These are phyloP conservation scores for Fusarium devonianum DNA, from an alignment of 2,329 filamentous ascomycete species.

Conservation along the genomic window DNA sequence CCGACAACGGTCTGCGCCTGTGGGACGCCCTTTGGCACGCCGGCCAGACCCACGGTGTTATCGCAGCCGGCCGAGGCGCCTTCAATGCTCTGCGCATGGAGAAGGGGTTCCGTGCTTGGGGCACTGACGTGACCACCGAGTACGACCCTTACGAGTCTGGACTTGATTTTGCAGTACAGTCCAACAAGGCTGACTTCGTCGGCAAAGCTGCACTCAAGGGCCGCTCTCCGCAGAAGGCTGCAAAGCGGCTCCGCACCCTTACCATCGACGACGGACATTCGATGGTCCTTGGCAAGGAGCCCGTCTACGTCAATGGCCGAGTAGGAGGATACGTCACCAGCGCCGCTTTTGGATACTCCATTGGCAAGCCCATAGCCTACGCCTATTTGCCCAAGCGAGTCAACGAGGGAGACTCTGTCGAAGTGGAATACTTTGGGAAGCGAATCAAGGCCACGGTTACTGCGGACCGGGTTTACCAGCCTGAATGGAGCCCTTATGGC, in stretches of 20 bases:
- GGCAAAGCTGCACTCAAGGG: constrained; percentile 58
- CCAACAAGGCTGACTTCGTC: constrained; percentile 57
- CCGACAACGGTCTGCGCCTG: constrained; percentile 63
- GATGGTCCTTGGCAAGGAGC: constrained; percentile 68
- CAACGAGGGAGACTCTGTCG: constrained; percentile 57
- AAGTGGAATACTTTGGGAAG: constrained; percentile 68
- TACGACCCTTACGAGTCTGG: constrained; percentile 68
- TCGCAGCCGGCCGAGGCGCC: constrained; percentile 65
- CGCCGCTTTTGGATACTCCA: constrained; percentile 65
- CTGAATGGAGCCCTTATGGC: constrained; percentile 27
- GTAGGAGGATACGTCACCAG: constrained; percentile 66
- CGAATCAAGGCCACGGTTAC: constrained; percentile 61
- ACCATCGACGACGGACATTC: constrained; percentile 64
- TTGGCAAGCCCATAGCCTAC: constrained; percentile 66
- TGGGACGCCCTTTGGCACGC: constrained; percentile 66
- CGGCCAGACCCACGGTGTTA: constrained; percentile 61
- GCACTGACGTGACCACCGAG: constrained; percentile 66
- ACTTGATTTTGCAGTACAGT: constrained; percentile 57
- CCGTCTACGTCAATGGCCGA: constrained; percentile 58
- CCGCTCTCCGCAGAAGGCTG: constrained; percentile 46
- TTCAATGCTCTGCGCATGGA: constrained; percentile 67
- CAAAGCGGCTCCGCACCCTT: constrained; percentile 55
- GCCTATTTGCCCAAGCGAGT: constrained; percentile 61
- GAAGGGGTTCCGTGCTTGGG: constrained; percentile 64
- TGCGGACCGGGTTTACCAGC: constrained; percentile 50